Evolutionary conservation across 2,329 filamentous ascomycete species (phyloP).

Genomic region (Epichloe gansuensis): DNA sequence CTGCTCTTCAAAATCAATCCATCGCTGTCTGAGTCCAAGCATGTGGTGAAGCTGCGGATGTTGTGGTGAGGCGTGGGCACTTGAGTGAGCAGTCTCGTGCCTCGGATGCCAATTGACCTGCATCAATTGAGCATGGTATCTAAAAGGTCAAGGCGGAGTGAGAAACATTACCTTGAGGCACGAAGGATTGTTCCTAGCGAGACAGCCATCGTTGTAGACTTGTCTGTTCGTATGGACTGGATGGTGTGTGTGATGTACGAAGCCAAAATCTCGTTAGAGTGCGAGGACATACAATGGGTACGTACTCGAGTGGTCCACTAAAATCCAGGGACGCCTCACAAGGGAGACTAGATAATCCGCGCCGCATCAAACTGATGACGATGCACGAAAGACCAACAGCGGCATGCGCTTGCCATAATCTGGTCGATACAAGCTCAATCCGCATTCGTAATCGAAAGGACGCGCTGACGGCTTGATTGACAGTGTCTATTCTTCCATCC

Average conservation of each 20-base stretch:
- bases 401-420: background rate
- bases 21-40: conserved; percentile 2
- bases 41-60: conserved; percentile 8
- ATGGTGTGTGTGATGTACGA: too few relatives aligned
- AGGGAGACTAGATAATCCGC: conserved; percentile 8
- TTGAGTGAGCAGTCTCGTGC: conserved; percentile 1
- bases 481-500: background rate
- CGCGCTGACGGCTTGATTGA: background rate
- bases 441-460: background rate
- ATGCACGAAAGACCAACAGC: background rate
- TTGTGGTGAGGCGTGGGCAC: background rate
- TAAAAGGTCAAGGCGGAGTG: background rate
- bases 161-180: conserved; percentile 1
- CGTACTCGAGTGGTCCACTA: background rate
- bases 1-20: conserved; percentile 6
- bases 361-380: conserved; percentile 4
- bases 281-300: background rate
- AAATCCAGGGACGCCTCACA: background rate
- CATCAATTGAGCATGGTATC: background rate
- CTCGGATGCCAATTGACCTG: conserved; percentile 3
- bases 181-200: background rate
- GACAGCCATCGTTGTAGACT: background rate
- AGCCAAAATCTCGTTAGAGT: too few relatives aligned
- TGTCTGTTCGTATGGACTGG: too few relatives aligned
- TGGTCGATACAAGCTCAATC: background rate